Evolutionary conservation across 768 basidiomycete genomes (phyloP).

Genomic region (Termitomyces sp.): DNA sequence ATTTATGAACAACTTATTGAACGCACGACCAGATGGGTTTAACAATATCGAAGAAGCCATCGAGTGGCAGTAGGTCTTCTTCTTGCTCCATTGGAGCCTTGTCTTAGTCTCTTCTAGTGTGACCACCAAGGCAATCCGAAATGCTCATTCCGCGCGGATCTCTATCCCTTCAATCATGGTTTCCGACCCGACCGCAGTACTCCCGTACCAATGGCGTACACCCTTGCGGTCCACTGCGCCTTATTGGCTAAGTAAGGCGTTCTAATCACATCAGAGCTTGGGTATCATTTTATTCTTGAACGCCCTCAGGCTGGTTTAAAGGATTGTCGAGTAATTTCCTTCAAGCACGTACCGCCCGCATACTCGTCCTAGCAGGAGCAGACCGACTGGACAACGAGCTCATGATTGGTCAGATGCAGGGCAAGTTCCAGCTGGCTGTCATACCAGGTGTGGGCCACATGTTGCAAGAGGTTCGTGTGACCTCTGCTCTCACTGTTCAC

Average conservation of each 20-base stretch:
- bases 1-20: conserved; percentile 86
- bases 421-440: conserved; percentile 93
- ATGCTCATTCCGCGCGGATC: conserved; percentile 77
- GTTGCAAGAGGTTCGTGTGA: conserved; percentile 81
- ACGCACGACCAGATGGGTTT: conserved; percentile 84
- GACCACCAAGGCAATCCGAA: conserved; percentile 78
- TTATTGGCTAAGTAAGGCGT: conserved; percentile 80
- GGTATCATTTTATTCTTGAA: background rate
- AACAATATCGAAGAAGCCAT: conserved; percentile 81
- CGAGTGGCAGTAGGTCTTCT: conserved; percentile 86
- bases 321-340: conserved; percentile 83
- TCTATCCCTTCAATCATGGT: conserved; percentile 82
- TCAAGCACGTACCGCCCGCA: conserved; percentile 70
- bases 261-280: background rate
- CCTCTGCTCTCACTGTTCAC: conserved; percentile 3
- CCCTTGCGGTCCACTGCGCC: conserved; percentile 81
- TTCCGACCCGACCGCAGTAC: conserved; percentile 38
- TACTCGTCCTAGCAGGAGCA: conserved; percentile 89
- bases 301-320: conserved; percentile 79
- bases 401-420: conserved; percentile 97
- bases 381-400: conserved; percentile 90
- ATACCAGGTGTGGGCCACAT: conserved; percentile 89
- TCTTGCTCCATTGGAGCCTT: conserved; percentile 5
- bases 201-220: conserved; percentile 75
- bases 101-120: conserved; percentile 45